Evolutionary conservation across 345 rosid genomes (phyloP).

Genomic region (Hirschfeldia incana): DNA sequence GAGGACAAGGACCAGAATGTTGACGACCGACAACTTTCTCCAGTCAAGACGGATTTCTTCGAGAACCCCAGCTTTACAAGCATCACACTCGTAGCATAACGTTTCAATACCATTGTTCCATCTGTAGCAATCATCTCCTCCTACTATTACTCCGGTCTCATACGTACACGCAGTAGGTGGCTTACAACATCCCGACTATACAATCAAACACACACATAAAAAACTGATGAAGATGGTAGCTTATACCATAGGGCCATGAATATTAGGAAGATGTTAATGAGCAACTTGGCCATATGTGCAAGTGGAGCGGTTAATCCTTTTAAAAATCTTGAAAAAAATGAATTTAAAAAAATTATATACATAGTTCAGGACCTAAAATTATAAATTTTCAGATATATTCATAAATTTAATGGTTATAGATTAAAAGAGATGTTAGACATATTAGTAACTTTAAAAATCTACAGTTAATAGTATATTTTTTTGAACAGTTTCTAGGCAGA

Average conservation of each 20-base stretch:
- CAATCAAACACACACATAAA: background rate
- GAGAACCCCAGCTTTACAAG: constrained; percentile 92
- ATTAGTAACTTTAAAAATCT: background rate
- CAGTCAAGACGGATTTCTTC: constrained; percentile 77
- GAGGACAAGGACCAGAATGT: constrained; percentile 62
- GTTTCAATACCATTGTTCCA: constrained; percentile 66
- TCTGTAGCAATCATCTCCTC: constrained; percentile 71
- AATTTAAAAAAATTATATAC: too few relatives aligned
- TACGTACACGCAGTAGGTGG: constrained; percentile 88
- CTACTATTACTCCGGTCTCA: constrained; percentile 47
- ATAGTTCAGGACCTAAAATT: too few relatives aligned
- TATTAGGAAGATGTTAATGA: background rate
- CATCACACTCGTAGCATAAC: constrained; percentile 90
- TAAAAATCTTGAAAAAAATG: too few relatives aligned
- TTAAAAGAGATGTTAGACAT: too few relatives aligned
- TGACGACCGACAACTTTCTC: constrained; percentile 79
- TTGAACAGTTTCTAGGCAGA: background rate
- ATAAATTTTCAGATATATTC: too few relatives aligned
- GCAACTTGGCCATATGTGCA: too few relatives aligned
- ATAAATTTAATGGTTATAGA: background rate
- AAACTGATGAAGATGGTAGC: background rate
- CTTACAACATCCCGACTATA: constrained; percentile 91
- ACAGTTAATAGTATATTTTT: background rate
- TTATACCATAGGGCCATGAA: background rate
- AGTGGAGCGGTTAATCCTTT: too few relatives aligned